These are phyloP conservation scores for Raphanus hybrid DNA, from an alignment of 441 rosid genomes.

Conservation along the genomic window DNA sequence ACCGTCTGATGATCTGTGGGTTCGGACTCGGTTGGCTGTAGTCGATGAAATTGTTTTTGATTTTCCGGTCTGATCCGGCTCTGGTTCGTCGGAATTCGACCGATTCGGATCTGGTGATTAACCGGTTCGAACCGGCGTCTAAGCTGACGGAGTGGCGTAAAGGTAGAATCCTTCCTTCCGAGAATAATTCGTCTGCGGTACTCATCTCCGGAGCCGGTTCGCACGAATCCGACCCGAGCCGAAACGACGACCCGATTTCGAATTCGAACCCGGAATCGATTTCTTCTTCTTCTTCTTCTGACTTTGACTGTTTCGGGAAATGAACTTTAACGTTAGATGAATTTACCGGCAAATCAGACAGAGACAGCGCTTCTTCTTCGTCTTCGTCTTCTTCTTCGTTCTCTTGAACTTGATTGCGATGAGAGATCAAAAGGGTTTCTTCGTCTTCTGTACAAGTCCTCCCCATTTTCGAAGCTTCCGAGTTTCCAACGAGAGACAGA, in stretches of 20 bases:
- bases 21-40: slow-evolving; percentile 53
- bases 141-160: slow-evolving; percentile 67
- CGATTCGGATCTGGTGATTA: slow-evolving; percentile 66
- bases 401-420: slow-evolving; percentile 17
- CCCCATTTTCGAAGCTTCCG: slow-evolving; percentile 45
- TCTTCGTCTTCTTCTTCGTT: slow-evolving; percentile 22
- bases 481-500: slow-evolving; percentile 39
- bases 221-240: slow-evolving; percentile 45
- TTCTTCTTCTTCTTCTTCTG: slow-evolving; percentile 45
- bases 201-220: slow-evolving; percentile 65
- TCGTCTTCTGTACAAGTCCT: slow-evolving; percentile 40
- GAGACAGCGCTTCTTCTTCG: slow-evolving; percentile 73
- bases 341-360: slow-evolving; percentile 68
- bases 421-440: slow-evolving; percentile 33
- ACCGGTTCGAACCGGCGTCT: slow-evolving; percentile 39
- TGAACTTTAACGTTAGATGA: slow-evolving; percentile 29
- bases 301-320: slow-evolving; percentile 21
- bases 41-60: slow-evolving; percentile 50
- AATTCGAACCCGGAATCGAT: slow-evolving; percentile 56
- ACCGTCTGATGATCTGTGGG: slow-evolving; percentile 58
- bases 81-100: slow-evolving; percentile 47
- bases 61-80: slow-evolving; percentile 29
- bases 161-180: slow-evolving; percentile 79
- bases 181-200: slow-evolving; percentile 87
- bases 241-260: slow-evolving; percentile 47